A percentile compares a stretch with the other conserved stretches of the same genome.
phyloP scores from a whole-genome alignment of 306 rosid species.

The Astragalus glycyphyllos region DNA sequence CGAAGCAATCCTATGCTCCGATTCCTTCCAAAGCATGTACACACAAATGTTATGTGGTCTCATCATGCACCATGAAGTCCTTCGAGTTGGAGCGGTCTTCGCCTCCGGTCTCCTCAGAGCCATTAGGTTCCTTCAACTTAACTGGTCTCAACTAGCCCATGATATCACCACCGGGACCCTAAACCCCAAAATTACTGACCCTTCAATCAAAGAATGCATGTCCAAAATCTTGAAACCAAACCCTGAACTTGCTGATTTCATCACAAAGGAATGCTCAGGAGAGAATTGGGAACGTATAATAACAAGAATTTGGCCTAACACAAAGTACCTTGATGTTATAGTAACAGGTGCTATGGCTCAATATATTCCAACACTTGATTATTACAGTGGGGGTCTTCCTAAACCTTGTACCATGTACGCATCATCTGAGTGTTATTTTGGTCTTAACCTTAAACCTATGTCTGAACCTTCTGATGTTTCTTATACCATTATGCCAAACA shows the following conservation, averaged over 20 bases:
- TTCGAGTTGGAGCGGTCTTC: conserved; percentile 83
- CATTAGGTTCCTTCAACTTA: conserved; percentile 79
- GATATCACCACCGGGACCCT: conserved; percentile 73
- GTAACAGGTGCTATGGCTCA: conserved; percentile 99
- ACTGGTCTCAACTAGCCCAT: conserved; percentile 61
- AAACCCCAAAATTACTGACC: conserved; percentile 66
- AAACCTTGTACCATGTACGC: conserved; percentile 92
- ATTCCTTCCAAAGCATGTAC: conserved; percentile 93
- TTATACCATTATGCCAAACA: conserved; percentile 94
- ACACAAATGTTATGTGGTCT: conserved; percentile 94
- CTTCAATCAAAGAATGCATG: conserved; percentile 59
- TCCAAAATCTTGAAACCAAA: conserved; percentile 56
- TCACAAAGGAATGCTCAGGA: conserved; percentile 52
- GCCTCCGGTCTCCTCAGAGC: conserved; percentile 95
- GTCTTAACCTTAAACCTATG: conserved; percentile 81
- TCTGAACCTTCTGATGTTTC: conserved; percentile 72
- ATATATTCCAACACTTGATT: conserved; percentile 82
- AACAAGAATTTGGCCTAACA: conserved; percentile 88
- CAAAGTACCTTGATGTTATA: conserved; percentile 83
- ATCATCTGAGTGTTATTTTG: conserved; percentile 91
- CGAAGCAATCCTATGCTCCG: conserved; percentile 74
- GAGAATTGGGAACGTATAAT: conserved; percentile 82
- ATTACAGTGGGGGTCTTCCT: conserved; percentile 73
- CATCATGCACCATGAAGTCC: conserved; percentile 75
- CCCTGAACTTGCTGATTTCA: conserved; percentile 63